A percentile compares a stretch with the other conserved stretches of the same genome.
phyloP scores from a whole-genome alignment of 768 basidiomycete genomes.

The Agrocybe praecox region DNA sequence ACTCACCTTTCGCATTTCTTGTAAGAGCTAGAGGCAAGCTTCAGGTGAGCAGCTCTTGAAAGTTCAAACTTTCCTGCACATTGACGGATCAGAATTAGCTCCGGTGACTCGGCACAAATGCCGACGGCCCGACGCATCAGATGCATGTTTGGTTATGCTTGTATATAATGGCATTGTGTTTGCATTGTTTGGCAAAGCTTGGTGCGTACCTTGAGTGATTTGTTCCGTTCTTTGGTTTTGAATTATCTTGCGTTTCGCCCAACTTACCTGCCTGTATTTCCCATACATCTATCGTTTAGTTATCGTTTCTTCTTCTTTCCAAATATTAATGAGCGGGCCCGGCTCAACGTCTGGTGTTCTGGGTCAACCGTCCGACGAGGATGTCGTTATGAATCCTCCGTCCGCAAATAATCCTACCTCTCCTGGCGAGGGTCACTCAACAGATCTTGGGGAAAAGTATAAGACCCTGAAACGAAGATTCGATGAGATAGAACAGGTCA shows the following conservation, averaged over 20 bases:
- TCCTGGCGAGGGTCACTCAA: slow-evolving; percentile 34
- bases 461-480: slow-evolving; percentile 64
- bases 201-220: slow-evolving; percentile 36
- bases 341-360: slow-evolving; percentile 20
- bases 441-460: slow-evolving; percentile 64
- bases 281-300: slow-evolving; percentile 27
- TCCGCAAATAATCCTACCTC: slow-evolving; percentile 38
- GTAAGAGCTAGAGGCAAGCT: too few species aligned
- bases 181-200: slow-evolving; percentile 35
- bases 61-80: too few species aligned
- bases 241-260: slow-evolving; percentile 28
- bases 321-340: slow-evolving; percentile 20
- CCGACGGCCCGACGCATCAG: too few species aligned
- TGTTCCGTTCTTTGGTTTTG: slow-evolving; percentile 30
- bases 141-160: slow-evolving; percentile 34
- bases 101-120: too few species aligned
- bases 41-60: too few species aligned
- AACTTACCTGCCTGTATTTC: slow-evolving; percentile 26
- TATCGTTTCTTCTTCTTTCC: slow-evolving; percentile 1
- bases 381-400: slow-evolving; percentile 54
- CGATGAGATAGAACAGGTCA: slow-evolving; percentile 71
- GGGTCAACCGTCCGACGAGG: slow-evolving; percentile 40
- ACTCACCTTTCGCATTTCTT: too few species aligned
- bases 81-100: too few species aligned
- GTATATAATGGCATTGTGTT: slow-evolving; percentile 42